These are phyloP conservation scores for Stylonectria norvegica DNA, from an alignment of 2,329 filamentous ascomycete species.

Conservation along the genomic window DNA sequence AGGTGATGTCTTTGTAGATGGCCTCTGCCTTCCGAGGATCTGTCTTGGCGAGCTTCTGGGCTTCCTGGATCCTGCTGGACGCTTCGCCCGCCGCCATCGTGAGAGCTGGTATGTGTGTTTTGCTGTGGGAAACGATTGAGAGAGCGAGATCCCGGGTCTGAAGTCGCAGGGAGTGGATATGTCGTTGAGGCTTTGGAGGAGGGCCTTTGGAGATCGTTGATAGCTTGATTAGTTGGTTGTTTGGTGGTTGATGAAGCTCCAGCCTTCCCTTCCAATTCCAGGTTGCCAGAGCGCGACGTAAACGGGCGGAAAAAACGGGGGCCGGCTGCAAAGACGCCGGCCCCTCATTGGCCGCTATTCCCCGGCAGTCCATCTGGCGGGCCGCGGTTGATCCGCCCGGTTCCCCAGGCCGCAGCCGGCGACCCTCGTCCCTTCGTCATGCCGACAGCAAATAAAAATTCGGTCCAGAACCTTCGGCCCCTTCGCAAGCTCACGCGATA, in stretches of 20 bases:
- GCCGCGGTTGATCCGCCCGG: conserved; percentile 30
- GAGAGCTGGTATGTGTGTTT: conserved; percentile 13
- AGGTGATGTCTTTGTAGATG: conserved; percentile 86
- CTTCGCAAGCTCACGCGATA: conserved; percentile 5
- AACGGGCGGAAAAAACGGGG: conserved; percentile 18
- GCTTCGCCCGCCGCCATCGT: conserved; percentile 58
- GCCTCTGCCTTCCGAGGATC: conserved; percentile 81
- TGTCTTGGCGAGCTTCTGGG: conserved; percentile 76
- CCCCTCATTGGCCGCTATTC: conserved; percentile 13
- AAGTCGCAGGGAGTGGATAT: conserved; percentile 4
- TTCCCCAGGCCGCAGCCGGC: conserved; percentile 23
- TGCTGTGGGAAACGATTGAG: conserved; percentile 9
- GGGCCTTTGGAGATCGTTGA: conserved; percentile 14
- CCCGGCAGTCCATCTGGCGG: conserved; percentile 16
- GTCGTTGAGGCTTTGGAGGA: conserved; percentile 15
- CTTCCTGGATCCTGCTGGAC: conserved; percentile 74
- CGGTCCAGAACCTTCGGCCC: conserved; percentile 28
- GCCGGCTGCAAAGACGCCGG: conserved; percentile 4
- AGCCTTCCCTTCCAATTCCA: conserved; percentile 25
- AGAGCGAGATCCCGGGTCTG: conserved; percentile 1
- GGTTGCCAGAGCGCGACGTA: conserved; percentile 39
- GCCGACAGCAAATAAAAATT: conserved; percentile 30
- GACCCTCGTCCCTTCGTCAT: conserved; percentile 26
- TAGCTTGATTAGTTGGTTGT: conserved; percentile 7
- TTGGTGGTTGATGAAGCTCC: conserved; percentile 16